Evolutionary conservation across 1,139 yeast species (phyloP), one percentile per base, ranked within the genome.

Genomic region (Pichiaceae sp.): DNA sequence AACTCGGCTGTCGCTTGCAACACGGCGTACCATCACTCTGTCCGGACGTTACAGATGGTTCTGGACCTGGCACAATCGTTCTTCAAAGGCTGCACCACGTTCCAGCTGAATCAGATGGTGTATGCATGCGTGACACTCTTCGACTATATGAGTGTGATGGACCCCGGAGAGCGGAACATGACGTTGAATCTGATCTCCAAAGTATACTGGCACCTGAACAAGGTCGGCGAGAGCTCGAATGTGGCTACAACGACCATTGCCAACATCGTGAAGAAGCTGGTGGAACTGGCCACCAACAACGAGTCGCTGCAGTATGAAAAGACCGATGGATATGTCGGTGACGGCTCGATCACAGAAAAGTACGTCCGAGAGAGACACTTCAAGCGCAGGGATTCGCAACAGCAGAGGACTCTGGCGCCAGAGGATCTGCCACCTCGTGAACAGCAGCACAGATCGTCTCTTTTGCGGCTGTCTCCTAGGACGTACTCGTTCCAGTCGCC

Each of bases 231-330:
- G 42, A 64, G 64, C 40, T 60, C 64, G 43, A 70, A 71, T 42
- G 78, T 72, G 48, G 74, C 74, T 4, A 71, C 76, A 1, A 74
- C 69, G 41, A 69, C 75, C 4, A 72, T 73, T 31, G 76, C 77
- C 1, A 63, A 63, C 36, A 68, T 73, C 34, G 67, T 73, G 33
- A 66, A 66, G 44, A 62, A 66, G 26, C 52, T 73, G 20, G 70
- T 71, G 20, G 76, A 71, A 37, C 51, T 59, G 4, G 63, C 68
- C 16, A 55, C 52, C 39, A 47, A 47, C 15, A 42, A 47, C 32
- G 41, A 48, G 31, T 42, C 35, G 17, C 27, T 42, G 15, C 34
- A 44, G 8, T 19, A 40, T 6, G 25, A 17, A 5, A 18, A 29
- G 5, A 21, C 17, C 7, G 37, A 49, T 30, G 49, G 50, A 19